Base-by-base conservation (phyloP, 176 grass and related monocot genomes). In the Dendrocalamus sinicus region DNA sequence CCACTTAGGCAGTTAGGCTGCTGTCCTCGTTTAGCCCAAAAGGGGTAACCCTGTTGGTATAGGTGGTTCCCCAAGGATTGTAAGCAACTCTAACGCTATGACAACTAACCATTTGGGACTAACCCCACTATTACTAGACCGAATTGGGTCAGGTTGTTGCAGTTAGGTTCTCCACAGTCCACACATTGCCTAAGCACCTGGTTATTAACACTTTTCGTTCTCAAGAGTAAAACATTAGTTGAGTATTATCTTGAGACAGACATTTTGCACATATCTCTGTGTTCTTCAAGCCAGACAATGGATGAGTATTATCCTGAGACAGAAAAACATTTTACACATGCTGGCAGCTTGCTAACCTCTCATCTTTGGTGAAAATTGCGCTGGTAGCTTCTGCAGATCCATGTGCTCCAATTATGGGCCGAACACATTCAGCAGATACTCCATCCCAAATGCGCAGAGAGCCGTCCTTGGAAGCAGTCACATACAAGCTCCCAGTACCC, bases 401-500 rank as follows among this genome's bases (percentile, higher is more conserved):
- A 89, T 98, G 96, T 77, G 96, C 91, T 68, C 91, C 75, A 67
- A 91, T 80, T 86, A 98, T 98, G 22, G 96, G 81, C 52, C 93
- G 86, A 72, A 95, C 80, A 89, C 93, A 98, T 80, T 94, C 89
- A 90, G 93, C 93, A 70, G 86, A 95, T 64, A 92, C 72, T 83
- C 93, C 96, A 88, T 98, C 96, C 90, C 89, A 98, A 61, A 98
- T 71, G 32, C 86, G 80, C 83, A 95, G 45, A 78, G 90, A 95
- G 66, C 93, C 96, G 89, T 98, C 96, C 93, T 98, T 98, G 28
- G 81, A 95, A 89, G 96, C 93, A 86, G 91, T 92, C 44, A 94
- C 90, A 85, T 98, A 98, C 91, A 95, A 83, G 73, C 84, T 91
- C 35, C 96, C 96, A 46, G 86, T 92, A 86, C 73, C 87, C 8